Base-by-base conservation (phyloP, 805 yeast species). In the Metschnikowia rubicola region DNA sequence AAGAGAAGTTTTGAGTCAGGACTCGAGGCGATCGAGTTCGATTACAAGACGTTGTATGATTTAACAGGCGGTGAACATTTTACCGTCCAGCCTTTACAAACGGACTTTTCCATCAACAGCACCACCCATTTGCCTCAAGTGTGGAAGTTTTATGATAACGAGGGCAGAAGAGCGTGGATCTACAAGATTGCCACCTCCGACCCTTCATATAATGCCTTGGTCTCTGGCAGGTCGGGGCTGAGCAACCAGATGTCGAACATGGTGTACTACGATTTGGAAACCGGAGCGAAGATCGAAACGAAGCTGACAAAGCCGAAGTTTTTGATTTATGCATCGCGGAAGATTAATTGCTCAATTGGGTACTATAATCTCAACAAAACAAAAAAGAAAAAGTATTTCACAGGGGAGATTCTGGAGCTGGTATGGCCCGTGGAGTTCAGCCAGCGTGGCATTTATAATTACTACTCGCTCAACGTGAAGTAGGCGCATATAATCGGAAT, bases 91-190 rank as follows among this genome's bases (percentile, higher is more conserved):
- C 66, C 67, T 2, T 53, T 60, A 5, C 68, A 61, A 37, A 62
- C 63, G 4, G 63, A 68, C 5, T 67, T 64, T 51, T 47, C 53
- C 34, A 52, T 62, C 33, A 57, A 59, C 39, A 47, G 46, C 37
- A 59, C 61, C n/a, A 48, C 54, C 8, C 52, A 46, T 15, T 55
- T 61, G 10, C 70, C 74, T 9, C 64, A 61, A 44, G 59, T 68
- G 1, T 79, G 84, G 84, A 77, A 73, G 55, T 70, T 71, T 47
- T 77, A 69, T 58, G 82, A 78, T 54, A 75, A 79, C 47, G 83
- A 80, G 54, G 95, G 96, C 4, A 73, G 96, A 51, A 74, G 97
- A 51, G 83, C 88, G 10, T 89, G 96, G 96, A 63, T 89, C 13
- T 84, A 81, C 63, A 79, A 76, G 58, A 65, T 71, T 19, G 57